Percentiles rank a stretch among this genome's conserved stretches.
Evolutionary conservation across 1,284 basidiomycete genomes (phyloP).

Genomic region (Cutaneotrichosporon daszewskae): DNA sequence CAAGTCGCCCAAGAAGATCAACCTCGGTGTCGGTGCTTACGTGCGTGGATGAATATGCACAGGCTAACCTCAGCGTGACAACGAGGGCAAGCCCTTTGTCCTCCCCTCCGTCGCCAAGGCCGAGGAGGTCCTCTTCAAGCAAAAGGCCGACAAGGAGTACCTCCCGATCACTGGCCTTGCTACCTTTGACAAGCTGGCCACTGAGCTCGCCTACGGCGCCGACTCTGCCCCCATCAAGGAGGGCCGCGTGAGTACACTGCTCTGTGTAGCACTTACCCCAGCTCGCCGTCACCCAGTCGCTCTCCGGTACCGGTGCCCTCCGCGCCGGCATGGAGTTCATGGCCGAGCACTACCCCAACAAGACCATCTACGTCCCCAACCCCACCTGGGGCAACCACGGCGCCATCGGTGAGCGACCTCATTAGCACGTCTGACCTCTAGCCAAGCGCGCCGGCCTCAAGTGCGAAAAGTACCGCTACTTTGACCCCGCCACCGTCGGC

Average conservation of each 20-base stretch:
- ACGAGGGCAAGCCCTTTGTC: conserved; percentile 91
- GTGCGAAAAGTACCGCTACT: conserved; percentile 85
- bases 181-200: conserved; percentile 80
- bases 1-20: conserved; percentile 86
- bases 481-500: conserved; percentile 87
- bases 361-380: conserved; percentile 83
- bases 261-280: conserved; percentile 36
- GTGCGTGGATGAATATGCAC: conserved; percentile 5
- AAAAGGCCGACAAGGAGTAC: conserved; percentile 91
- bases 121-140: conserved; percentile 55
- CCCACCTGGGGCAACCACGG: conserved; percentile 99
- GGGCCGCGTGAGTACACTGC: conserved; percentile 59
- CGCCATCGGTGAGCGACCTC: conserved; percentile 61
- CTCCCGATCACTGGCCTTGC: conserved; percentile 84
- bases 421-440: background rate
- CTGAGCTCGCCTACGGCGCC: conserved; percentile 83
- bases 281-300: conserved; percentile 89
- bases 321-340: conserved; percentile 94
- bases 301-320: conserved; percentile 96
- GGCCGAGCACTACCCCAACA: conserved; percentile 72
- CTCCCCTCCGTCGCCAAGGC: conserved; percentile 82
- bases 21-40: conserved; percentile 76
- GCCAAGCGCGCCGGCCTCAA: conserved; percentile 66
- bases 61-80: conserved; percentile 72
- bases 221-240: conserved; percentile 71